Conservation (phyloP, 164 flowering plant genomes). For the Akebia trifoliata region DNA sequence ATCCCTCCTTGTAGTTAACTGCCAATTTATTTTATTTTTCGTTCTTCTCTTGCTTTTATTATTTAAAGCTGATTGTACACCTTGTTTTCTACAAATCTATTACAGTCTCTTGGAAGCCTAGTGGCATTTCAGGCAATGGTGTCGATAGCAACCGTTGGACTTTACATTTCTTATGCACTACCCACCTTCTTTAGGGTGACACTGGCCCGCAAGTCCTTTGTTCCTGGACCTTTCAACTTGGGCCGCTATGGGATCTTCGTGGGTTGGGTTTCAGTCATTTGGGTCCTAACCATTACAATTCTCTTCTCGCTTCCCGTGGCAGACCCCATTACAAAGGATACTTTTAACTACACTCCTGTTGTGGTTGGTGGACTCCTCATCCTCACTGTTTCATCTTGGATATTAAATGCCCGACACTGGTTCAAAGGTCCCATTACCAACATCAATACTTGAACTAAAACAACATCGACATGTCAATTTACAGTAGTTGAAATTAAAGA, state of each 20-base stretch:
- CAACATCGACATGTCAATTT: not conserved
- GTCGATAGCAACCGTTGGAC: constrained; percentile 89
- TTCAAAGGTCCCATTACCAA: constrained; percentile 71
- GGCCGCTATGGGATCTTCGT: constrained; percentile 68
- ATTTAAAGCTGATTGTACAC: not conserved
- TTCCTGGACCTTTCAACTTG: constrained; percentile 82
- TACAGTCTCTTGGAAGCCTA: constrained; percentile 87
- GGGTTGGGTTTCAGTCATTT: constrained; percentile 89
- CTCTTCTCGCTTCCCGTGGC: constrained; percentile 89
- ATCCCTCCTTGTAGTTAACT: too few relatives aligned
- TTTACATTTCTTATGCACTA: constrained; percentile 87
- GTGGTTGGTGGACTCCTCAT: constrained; percentile 76
- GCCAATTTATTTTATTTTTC: too few relatives aligned
- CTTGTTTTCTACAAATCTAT: constrained; percentile 1
- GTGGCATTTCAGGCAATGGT: constrained; percentile 76
- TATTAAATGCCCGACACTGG: constrained; percentile 67
- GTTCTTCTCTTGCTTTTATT: too few relatives aligned
- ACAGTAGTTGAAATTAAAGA: too few relatives aligned
- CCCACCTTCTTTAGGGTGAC: constrained; percentile 91
- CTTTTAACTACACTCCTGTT: constrained; percentile 88
- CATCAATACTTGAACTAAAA: constrained; percentile 25
- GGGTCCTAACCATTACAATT: constrained; percentile 79
- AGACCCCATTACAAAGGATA: constrained; percentile 64
- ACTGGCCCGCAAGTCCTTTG: constrained; percentile 64
- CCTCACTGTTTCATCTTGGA: constrained; percentile 52